phyloP scores from a whole-genome alignment of 306 rosid species.

The Glycyrrhiza uralensis region DNA sequence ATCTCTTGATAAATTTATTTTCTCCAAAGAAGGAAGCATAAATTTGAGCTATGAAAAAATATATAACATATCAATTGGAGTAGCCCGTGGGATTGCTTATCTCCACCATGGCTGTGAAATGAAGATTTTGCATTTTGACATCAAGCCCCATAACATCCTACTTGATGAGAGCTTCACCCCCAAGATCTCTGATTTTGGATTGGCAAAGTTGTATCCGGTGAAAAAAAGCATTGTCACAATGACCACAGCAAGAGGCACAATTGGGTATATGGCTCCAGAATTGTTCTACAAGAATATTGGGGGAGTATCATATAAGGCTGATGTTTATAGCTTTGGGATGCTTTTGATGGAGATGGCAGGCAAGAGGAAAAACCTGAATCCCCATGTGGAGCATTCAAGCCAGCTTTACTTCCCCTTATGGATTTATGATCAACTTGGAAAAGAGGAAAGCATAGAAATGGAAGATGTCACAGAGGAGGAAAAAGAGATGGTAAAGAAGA shows the following conservation, averaged over 20 bases:
- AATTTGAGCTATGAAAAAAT: neutral
- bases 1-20: neutral
- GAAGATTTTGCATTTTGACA: conserved; percentile 33
- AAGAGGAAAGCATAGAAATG: neutral
- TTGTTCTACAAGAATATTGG: conserved; percentile 14
- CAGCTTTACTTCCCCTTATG: conserved; percentile 29
- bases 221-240: conserved; percentile 16
- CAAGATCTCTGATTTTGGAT: conserved; percentile 30
- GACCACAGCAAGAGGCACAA: conserved; percentile 16
- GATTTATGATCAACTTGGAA: neutral
- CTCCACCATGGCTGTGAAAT: conserved; percentile 26
- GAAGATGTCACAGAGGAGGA: neutral
- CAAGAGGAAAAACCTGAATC: conserved; percentile 2
- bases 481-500: neutral
- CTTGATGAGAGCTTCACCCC: conserved; percentile 11
- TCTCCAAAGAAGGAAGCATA: neutral
- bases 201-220: conserved; percentile 5
- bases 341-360: conserved; percentile 22
- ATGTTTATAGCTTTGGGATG: conserved; percentile 30
- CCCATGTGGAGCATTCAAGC: conserved; percentile 5
- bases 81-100: conserved; percentile 30
- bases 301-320: neutral
- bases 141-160: conserved; percentile 19
- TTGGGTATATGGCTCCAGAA: conserved; percentile 20
- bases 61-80: conserved; percentile 15